Evolutionary conservation across 2,329 filamentous ascomycete species (phyloP).

Genomic region (Neurospora crassa): DNA sequence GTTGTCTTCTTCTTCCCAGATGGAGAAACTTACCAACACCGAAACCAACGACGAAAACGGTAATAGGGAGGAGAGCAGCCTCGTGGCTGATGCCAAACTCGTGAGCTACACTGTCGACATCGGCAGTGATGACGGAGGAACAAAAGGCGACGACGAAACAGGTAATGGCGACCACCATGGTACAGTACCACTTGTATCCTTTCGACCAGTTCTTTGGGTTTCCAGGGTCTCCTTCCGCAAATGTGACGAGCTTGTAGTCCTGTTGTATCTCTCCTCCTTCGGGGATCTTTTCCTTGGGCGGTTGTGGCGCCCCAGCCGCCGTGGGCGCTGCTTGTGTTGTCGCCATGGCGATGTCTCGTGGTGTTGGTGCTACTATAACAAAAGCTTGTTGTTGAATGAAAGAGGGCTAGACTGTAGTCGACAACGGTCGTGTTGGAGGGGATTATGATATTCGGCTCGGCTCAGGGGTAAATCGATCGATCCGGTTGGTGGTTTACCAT

Average conservation of each 20-base stretch:
- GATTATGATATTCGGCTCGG: neutral
- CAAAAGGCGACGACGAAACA: conserved; percentile 66
- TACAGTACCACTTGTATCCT: conserved; percentile 70
- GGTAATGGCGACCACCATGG: conserved; percentile 70
- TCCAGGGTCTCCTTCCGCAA: conserved; percentile 59
- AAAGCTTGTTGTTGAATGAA: neutral
- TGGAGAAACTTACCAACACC: conserved; percentile 50
- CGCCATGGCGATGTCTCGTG: neutral
- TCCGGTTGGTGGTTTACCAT: neutral
- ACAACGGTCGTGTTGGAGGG: neutral
- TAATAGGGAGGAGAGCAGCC: conserved; percentile 62
- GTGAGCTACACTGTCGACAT: conserved; percentile 53
- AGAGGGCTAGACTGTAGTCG: neutral
- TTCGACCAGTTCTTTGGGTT: conserved; percentile 86
- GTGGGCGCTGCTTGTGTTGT: conserved; percentile 1
- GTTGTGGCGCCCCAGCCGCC: conserved; percentile 1
- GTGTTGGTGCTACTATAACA: neutral
- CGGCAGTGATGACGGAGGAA: conserved; percentile 69
- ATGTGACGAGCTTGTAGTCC: conserved; percentile 48
- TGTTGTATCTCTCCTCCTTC: conserved; percentile 9
- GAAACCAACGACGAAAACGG: conserved; percentile 73
- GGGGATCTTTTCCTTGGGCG: conserved; percentile 6
- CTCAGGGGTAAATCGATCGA: neutral
- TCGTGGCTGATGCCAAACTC: conserved; percentile 62
- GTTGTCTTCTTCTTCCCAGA: neutral